These are phyloP conservation scores for Lepidium didymum DNA, from an alignment of 345 rosid genomes.

Conservation along the genomic window DNA sequence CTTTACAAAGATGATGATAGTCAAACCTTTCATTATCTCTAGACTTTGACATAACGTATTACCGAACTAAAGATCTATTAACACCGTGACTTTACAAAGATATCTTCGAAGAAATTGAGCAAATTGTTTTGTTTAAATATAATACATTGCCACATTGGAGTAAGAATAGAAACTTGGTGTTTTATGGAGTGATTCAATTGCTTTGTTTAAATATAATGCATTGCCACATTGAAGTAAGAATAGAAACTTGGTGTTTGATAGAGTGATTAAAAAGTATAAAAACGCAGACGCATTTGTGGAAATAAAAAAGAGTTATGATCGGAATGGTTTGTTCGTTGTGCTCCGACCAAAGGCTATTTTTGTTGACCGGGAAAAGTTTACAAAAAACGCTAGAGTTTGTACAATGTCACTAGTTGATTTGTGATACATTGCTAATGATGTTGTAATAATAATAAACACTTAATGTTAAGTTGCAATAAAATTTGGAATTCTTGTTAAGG, in stretches of 20 bases:
- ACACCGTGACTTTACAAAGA: slow-evolving; percentile 63
- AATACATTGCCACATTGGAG: slow-evolving; percentile 80
- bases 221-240: slow-evolving; percentile 91
- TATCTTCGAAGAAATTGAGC: slow-evolving; percentile 71
- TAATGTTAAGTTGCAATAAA: too few relatives aligned
- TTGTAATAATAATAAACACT: too few relatives aligned
- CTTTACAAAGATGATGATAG: too few relatives aligned
- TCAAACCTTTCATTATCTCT: not conserved
- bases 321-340: slow-evolving; percentile 63
- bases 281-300: slow-evolving; percentile 36
- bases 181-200: slow-evolving; percentile 50
- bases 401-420: not conserved
- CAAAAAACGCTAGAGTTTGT: slow-evolving; percentile 51
- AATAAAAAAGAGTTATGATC: slow-evolving; percentile 53
- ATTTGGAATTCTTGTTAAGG: too few relatives aligned
- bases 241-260: slow-evolving; percentile 32
- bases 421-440: too few relatives aligned
- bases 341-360: slow-evolving; percentile 58
- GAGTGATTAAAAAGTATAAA: slow-evolving; percentile 45
- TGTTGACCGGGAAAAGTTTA: slow-evolving; percentile 60
- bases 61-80: slow-evolving; percentile 56
- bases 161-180: slow-evolving; percentile 64
- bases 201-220: slow-evolving; percentile 59
- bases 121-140: slow-evolving; percentile 66
- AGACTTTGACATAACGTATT: slow-evolving; percentile 71